Conservation (phyloP, 345 rosid genomes). For the Syzygium grande region DNA sequence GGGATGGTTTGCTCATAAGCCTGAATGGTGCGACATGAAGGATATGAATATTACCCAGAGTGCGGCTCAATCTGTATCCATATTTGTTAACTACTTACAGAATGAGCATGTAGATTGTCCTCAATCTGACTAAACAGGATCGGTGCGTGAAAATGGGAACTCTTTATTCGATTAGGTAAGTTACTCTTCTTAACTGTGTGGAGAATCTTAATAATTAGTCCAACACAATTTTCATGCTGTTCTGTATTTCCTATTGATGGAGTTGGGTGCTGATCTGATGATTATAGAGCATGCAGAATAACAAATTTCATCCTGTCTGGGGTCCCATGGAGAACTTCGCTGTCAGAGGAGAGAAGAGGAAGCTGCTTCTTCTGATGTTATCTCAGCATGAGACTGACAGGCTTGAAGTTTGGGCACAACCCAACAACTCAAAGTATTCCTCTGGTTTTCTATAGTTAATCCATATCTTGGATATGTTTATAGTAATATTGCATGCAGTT, state of each 20-base stretch:
- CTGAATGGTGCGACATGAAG: slow-evolving; percentile 74
- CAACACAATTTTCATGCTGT: neutral
- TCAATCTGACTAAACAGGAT: slow-evolving; percentile 40
- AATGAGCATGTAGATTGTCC: slow-evolving; percentile 48
- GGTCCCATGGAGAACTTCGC: slow-evolving; percentile 83
- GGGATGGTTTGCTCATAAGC: slow-evolving; percentile 96
- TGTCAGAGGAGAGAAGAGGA: slow-evolving; percentile 69
- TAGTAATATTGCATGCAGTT: neutral
- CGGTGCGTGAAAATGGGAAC: slow-evolving; percentile 50
- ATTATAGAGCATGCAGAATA: slow-evolving; percentile 34
- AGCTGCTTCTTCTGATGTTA: slow-evolving; percentile 85
- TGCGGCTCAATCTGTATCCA: slow-evolving; percentile 75
- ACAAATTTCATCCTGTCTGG: slow-evolving; percentile 83
- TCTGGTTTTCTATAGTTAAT: neutral
- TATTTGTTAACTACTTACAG: slow-evolving; percentile 69
- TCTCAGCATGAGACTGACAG: slow-evolving; percentile 98
- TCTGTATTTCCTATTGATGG: neutral
- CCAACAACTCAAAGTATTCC: slow-evolving; percentile 68
- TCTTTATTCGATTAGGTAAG: slow-evolving; percentile 54
- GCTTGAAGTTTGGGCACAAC: slow-evolving; percentile 99
- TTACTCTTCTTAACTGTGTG: neutral
- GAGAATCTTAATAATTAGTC: neutral
- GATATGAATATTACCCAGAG: slow-evolving; percentile 56
- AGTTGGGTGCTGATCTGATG: neutral
- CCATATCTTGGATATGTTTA: neutral